Evolutionary conservation across 192 early-diverging fungal species (phyloP), one percentile per base, ranked within the genome.

Genomic region (Coemansia sp.): DNA sequence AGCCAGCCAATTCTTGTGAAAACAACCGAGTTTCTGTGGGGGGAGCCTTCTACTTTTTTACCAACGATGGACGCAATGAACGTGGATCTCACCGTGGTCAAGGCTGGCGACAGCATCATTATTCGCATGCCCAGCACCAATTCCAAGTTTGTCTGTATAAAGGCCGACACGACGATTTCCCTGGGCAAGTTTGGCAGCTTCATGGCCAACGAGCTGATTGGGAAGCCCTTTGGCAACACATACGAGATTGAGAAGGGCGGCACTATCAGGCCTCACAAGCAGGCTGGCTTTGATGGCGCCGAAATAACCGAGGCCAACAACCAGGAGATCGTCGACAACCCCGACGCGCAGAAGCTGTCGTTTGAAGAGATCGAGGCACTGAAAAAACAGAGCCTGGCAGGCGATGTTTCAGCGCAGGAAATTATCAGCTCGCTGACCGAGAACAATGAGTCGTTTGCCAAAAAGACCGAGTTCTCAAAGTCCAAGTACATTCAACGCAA

Each of bases 391-490:
- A 82, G 84, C 15, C 54, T 86, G 27, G 71, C 81, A 11, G 93
- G 91, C 25, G 82, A 82, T 15, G 70, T 90, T 2, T 67, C 79
- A 8, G 74, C 83, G 57, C 73, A 88, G 68, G 78, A 84, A 54
- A 83, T 97, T 25, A 92, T 97, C 52, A 78, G 83, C 54, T 84
- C 83, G 35, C 70, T 97, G 39, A 82, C 88, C 3, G 86, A 86
- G 46, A 90, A 90, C 64, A 89, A 90, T 70, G 73, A 85, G 22
- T 67, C 84, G n/a, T 97, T 94, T 65, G 85, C 90, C 35, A 80
- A 86, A 50, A 98, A 98, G 73, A 98, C 95, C 0, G 91, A 93
- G 57, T 98, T 87, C 58, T 88, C 94, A 19, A 93, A 97, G 72
- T 87, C 89, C 27, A 98, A 98, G 80, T 97, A 97, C 52, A 87